Evolutionary conservation across 75 land plant species (phyloP).

Genomic region (Pinus tabuliformis): DNA sequence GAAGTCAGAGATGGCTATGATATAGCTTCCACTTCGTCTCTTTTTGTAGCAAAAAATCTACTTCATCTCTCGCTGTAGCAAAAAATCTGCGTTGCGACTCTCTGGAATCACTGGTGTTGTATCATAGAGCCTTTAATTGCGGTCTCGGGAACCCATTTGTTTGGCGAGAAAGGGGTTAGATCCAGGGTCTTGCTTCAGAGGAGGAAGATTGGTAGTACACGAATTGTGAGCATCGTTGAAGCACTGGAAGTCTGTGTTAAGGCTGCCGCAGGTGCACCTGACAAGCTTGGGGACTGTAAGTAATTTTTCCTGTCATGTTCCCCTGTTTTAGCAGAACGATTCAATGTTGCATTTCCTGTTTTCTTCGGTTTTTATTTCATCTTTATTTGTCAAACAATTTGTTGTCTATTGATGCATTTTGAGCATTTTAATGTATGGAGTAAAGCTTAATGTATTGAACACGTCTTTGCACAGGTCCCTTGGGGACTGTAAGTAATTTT

Average conservation of each 20-base stretch:
- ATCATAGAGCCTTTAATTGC: no score
- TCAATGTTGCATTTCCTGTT: neutral
- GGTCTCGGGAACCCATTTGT: no score
- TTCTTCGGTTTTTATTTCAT: neutral
- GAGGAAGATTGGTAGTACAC: no score
- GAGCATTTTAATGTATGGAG: neutral
- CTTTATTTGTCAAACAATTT: neutral
- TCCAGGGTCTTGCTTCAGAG: no score
- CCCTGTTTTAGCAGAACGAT: neutral
- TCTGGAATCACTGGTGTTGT: no score
- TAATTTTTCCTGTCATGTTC: neutral
- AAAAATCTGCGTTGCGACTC: no score
- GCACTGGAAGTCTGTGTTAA: conserved; percentile 75
- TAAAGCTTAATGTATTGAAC: neutral
- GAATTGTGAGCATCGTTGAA: neutral
- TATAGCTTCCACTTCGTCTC: no score
- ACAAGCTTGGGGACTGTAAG: conserved; percentile 83
- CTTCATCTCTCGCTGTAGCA: no score
- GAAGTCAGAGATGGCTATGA: no score
- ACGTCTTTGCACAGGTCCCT: conserved; percentile 64
- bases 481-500: conserved; percentile 63
- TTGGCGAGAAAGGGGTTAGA: no score
- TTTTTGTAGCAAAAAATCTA: no score
- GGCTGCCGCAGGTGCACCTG: conserved; percentile 60
- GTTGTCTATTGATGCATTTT: neutral